Base-by-base conservation (phyloP, 2,329 filamentous ascomycete genomes). In the Pseudogymnoascus sp. region DNA sequence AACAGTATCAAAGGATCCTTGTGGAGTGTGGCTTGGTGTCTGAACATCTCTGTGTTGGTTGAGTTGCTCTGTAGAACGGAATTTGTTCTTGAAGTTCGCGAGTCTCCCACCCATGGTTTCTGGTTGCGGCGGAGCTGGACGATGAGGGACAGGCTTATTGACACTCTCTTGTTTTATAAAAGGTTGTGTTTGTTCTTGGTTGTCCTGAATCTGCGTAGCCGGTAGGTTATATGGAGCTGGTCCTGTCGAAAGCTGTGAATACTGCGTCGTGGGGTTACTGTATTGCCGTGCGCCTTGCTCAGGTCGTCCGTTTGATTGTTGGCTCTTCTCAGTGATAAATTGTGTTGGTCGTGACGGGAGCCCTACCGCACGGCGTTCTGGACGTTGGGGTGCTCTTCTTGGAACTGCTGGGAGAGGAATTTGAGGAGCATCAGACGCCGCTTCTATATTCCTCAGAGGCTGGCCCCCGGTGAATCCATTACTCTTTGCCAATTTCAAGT, bases 381-480 rank as follows among this genome's bases (percentile, higher is more conserved):
- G 48, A 1, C 48, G 48, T 12, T 55, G 48, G n/a, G 48, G 29
- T 55, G 48, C 48, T 33, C 33, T 55, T 10, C 48, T 55, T 55
- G 48, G 48, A 33, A 55, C 27, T 13, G 48, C 48, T 55, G 48
- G 48, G 48, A 55, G 48, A 13, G 48, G 48, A 31, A 55, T 55
- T 33, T 55, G 48, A 33, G 48, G 48, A 55, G 48, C 48, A 55
- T 55, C 48, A 55, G 48, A 55, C 15, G 15, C 48, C 15, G 48
- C 48, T n/a, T n/a, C 29, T 33, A 29, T 21, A 13, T 55, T 33
- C 61, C 61, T 33, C 21, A 58, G 48, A 55, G 68, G 66, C 44
- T 67, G 67, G 39, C 63, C 67, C 7, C 68, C 68, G 2, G 71
- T 72, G 27, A 70, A 70, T 10, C 71, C 70, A 67, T 73, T 72